Evolutionary conservation across 345 rosid genomes (phyloP).

Genomic region (Carallia brachiata): DNA sequence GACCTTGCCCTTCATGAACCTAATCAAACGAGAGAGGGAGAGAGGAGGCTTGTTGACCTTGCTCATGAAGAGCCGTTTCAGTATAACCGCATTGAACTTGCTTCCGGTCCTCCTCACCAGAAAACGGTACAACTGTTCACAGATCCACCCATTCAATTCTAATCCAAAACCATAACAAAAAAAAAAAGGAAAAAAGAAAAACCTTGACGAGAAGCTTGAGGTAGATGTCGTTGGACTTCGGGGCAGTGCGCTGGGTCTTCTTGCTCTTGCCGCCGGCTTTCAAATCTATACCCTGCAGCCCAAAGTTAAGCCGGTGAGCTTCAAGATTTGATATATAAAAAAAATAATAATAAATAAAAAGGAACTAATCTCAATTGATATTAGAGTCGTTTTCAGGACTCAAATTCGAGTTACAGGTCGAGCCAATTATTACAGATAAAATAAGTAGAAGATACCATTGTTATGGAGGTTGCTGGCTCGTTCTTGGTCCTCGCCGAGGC

Average conservation of each 20-base stretch:
- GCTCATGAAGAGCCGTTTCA: conserved; percentile 97
- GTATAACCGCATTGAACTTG: conserved; percentile 84
- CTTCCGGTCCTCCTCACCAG: conserved; percentile 88
- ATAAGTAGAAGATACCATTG: conserved; percentile 7
- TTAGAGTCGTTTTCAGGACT: no score
- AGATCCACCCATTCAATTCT: neutral
- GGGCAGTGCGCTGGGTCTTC: conserved; percentile 86
- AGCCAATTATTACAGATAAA: no score
- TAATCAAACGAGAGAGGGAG: conserved; percentile 71
- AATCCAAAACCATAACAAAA: neutral
- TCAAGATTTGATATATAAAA: neutral
- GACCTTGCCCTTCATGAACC: conserved; percentile 76
- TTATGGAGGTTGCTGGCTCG: neutral
- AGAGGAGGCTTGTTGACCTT: conserved; percentile 90
- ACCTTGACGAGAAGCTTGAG: conserved; percentile 95
- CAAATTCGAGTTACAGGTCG: no score
- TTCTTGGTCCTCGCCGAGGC: conserved; percentile 1
- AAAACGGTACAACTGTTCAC: conserved; percentile 76
- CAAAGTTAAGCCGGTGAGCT: neutral
- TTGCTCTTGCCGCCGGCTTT: conserved; percentile 98
- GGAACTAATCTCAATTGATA: no score
- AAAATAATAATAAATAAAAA: neutral
- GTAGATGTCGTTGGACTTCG: conserved; percentile 90
- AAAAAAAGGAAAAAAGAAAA: neutral
- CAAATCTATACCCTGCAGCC: conserved; percentile 85